These are phyloP conservation scores for Phytopythium helicoides DNA, from an alignment of 352 stramenopile genomes.

Conservation along the genomic window DNA sequence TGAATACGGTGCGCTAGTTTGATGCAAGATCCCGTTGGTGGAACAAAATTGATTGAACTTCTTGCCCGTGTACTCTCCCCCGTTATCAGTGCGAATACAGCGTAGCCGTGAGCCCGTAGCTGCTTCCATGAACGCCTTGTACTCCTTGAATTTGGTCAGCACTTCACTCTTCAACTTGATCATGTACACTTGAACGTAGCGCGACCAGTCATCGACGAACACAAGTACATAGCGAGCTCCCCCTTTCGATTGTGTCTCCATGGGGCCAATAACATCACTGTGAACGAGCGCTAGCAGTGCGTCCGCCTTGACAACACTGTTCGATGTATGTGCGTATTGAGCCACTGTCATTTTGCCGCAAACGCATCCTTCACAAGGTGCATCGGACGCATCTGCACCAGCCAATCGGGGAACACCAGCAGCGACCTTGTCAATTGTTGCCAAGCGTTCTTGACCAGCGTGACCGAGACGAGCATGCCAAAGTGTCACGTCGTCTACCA, in stretches of 20 bases:
- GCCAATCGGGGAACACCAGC: background rate
- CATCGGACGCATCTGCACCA: too few species aligned
- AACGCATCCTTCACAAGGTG: slow-evolving; percentile 15
- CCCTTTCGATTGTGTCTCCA: slow-evolving; percentile 9
- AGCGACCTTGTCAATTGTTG: too few species aligned
- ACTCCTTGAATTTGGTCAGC: slow-evolving; percentile 8
- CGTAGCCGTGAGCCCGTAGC: slow-evolving; percentile 9
- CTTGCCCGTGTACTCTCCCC: slow-evolving; percentile 10
- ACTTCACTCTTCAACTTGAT: slow-evolving; percentile 5
- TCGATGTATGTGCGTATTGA: slow-evolving; percentile 5
- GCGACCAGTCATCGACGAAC: slow-evolving; percentile 19
- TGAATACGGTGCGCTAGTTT: slow-evolving; percentile 9
- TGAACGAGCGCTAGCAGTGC: slow-evolving; percentile 8
- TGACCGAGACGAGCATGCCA: slow-evolving; percentile 18
- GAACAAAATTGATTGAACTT: slow-evolving; percentile 9
- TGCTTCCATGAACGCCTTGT: slow-evolving; percentile 1
- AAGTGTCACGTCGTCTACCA: background rate
- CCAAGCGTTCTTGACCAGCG: slow-evolving; percentile 2
- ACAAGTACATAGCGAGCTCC: slow-evolving; percentile 14
- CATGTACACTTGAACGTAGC: slow-evolving; percentile 7
- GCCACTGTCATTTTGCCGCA: slow-evolving; percentile 11
- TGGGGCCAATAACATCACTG: slow-evolving; percentile 16
- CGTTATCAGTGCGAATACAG: slow-evolving; percentile 15
- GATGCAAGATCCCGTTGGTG: slow-evolving; percentile 11
- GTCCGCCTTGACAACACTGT: slow-evolving; percentile 11